Base-by-base conservation (phyloP, 2,329 filamentous ascomycete species). In the Aspergillus costaricaensis region DNA sequence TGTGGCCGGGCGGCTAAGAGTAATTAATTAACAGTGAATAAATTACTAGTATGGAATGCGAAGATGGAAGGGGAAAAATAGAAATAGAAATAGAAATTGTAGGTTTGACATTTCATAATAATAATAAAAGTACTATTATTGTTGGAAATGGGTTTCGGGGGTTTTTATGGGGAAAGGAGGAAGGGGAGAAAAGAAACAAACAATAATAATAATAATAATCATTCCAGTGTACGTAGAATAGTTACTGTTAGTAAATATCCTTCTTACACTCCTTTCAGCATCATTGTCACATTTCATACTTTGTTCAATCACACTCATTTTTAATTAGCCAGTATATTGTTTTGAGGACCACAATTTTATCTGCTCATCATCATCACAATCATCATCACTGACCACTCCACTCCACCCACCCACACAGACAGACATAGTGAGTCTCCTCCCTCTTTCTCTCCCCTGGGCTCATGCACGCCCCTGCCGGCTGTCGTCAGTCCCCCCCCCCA, bases 1-100 rank as follows among this genome's bases (percentile, higher is more conserved):
- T 51, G 39, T 47, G 53, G 41, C 53, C 32, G 25, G 53, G 39
- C 41, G 53, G 39, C 39, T 55, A 47, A 57, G 49, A 54, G 55
- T 57, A 57, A 44, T 44, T 44, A 44, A 44, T 44, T 44, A 44
- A 30, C 9, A 23, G 41, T 14, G 23, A 27, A 8, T 8, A 27
- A 27, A 27, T 8, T 27, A 27, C 25, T 27, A 19, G 19, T 23
- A 44, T 19, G 41, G 41, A 21, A 21, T 21, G 19, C 5, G 19
- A 12, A 17, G 8, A 44, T 44, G 5, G 5, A 7, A 10, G 12
- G 41, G 41, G 21, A 8, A 12, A 44, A 44, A 23, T 44, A 21
- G 41, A 44, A 44, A 44, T 19, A 21, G n/a, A 44, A 44, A 36
- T 36, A 5, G 32, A 36, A 44, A 44, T 14, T 10, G 41, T 44